Conservation (phyloP, 1,284 basidiomycete genomes). For the Clitocybe nebularis region DNA sequence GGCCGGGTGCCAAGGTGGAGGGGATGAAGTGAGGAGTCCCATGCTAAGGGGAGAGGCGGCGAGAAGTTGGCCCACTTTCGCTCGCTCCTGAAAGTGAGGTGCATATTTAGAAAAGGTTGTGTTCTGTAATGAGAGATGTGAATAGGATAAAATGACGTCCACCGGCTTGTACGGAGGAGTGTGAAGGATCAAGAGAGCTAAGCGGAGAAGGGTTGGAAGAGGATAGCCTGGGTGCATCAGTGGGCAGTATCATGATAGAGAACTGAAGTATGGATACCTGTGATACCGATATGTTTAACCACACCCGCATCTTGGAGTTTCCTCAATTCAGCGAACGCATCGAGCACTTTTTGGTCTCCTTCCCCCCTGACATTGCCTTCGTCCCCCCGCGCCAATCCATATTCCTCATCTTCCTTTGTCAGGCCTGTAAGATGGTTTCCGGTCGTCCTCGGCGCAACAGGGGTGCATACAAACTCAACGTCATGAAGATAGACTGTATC, state of each 20-base stretch:
- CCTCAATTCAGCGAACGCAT: conserved; percentile 69
- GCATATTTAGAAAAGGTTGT: conserved; percentile 60
- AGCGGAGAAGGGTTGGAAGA: conserved; percentile 82
- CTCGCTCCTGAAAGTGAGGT: conserved; percentile 58
- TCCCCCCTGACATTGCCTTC: conserved; percentile 62
- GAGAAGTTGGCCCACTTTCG: conserved; percentile 67
- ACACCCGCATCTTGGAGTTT: conserved; percentile 78
- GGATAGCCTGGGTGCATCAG: conserved; percentile 78
- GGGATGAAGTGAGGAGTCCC: conserved; percentile 73
- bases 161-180: conserved; percentile 63
- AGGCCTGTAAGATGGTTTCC: conserved; percentile 61
- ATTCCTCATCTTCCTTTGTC: conserved; percentile 44
- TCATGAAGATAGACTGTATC: conserved; percentile 92
- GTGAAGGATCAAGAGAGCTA: conserved; percentile 73
- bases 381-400: conserved; percentile 59
- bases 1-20: conserved; percentile 88
- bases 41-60: conserved; percentile 91
- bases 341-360: conserved; percentile 80
- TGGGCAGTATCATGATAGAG: conserved; percentile 1
- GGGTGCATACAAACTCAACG: conserved; percentile 79
- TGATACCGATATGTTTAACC: conserved; percentile 80
- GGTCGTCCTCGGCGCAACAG: conserved; percentile 43
- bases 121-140: conserved; percentile 87
- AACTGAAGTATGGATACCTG: conserved; percentile 43
- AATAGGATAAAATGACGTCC: conserved; percentile 83